These are phyloP conservation scores for Batkoa obscura DNA, from an alignment of 371 early-diverging fungal genomes.

Conservation along the genomic window DNA sequence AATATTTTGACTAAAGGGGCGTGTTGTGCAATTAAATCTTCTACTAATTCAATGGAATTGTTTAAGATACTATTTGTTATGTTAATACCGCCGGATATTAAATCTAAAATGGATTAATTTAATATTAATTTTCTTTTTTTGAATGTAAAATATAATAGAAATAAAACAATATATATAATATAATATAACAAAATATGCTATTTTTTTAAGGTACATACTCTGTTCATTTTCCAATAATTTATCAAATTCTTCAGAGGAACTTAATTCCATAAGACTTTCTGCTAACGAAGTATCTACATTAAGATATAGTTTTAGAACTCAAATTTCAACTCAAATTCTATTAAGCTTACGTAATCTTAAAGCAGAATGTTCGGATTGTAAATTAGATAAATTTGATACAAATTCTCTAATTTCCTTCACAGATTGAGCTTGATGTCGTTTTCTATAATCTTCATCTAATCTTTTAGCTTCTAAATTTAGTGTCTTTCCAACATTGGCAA, in stretches of 20 bases:
- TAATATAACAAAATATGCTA: no score
- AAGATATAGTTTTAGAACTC: background rate
- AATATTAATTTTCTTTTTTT: no score
- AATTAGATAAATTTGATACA: slow-evolving; percentile 55
- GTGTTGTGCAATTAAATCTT: slow-evolving; percentile 58
- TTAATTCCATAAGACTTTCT: slow-evolving; percentile 58
- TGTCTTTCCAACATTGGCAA: slow-evolving; percentile 65
- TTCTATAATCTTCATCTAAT: slow-evolving; percentile 70
- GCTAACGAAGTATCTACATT: slow-evolving; percentile 56
- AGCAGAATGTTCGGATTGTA: slow-evolving; percentile 70
- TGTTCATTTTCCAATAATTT: slow-evolving; percentile 71
- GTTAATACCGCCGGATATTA: no score
- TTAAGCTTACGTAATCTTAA: slow-evolving; percentile 42
- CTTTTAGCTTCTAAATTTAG: slow-evolving; percentile 64
- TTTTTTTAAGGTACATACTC: slow-evolving; percentile 52
- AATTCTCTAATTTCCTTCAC: slow-evolving; percentile 77
- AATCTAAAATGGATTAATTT: no score
- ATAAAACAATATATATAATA: no score
- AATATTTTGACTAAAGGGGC: slow-evolving; percentile 49
- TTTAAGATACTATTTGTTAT: no score
- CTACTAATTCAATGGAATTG: slow-evolving; percentile 53
- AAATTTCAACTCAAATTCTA: slow-evolving; percentile 5
- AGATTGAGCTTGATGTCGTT: slow-evolving; percentile 72
- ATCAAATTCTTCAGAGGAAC: slow-evolving; percentile 61
- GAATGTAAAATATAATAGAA: no score